Percentiles rank a stretch among this genome's conserved stretches.
phyloP scores from a whole-genome alignment of 176 grass and related monocot genomes.

The Aegilops speltoides region DNA sequence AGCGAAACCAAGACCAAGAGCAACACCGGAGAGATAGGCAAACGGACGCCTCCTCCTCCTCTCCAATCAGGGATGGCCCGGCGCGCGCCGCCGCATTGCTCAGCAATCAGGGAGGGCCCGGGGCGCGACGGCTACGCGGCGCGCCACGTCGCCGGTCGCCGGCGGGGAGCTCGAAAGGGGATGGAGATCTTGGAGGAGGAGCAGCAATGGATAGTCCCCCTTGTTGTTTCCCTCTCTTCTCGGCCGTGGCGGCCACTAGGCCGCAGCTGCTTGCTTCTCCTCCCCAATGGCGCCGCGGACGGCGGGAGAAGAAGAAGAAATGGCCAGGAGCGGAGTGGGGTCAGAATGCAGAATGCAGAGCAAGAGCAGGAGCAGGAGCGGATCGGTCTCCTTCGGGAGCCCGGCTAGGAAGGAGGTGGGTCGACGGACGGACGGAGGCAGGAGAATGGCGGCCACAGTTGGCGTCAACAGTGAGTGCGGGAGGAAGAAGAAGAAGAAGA shows the following conservation, averaged over 20 bases:
- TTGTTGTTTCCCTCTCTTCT: background rate
- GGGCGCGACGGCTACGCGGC: background rate
- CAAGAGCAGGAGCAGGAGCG: background rate
- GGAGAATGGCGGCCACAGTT: background rate
- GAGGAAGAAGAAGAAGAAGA: background rate
- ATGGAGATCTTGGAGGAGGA: slow-evolving; percentile 26
- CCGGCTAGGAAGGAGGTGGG: too few species aligned
- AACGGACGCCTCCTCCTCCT: background rate
- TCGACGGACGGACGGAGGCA: background rate
- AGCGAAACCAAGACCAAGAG: background rate
- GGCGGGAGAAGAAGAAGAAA: background rate
- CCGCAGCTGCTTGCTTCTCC: background rate
- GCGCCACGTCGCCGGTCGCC: slow-evolving; percentile 25
- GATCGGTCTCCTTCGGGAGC: background rate
- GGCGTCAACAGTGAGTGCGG: background rate
- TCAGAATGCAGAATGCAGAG: background rate
- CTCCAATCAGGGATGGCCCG: background rate
- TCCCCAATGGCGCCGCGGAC: background rate
- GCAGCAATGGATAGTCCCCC: background rate
- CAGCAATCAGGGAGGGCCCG: background rate
- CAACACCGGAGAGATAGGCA: background rate
- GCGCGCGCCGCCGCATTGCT: slow-evolving; percentile 10
- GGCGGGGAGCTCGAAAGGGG: background rate
- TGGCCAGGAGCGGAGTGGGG: too few species aligned
- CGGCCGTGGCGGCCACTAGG: background rate